A percentile compares a stretch with the other conserved stretches of the same genome.
phyloP scores from a whole-genome alignment of 148 eudicot genomes.

The Arctostaphylos glauca region DNA sequence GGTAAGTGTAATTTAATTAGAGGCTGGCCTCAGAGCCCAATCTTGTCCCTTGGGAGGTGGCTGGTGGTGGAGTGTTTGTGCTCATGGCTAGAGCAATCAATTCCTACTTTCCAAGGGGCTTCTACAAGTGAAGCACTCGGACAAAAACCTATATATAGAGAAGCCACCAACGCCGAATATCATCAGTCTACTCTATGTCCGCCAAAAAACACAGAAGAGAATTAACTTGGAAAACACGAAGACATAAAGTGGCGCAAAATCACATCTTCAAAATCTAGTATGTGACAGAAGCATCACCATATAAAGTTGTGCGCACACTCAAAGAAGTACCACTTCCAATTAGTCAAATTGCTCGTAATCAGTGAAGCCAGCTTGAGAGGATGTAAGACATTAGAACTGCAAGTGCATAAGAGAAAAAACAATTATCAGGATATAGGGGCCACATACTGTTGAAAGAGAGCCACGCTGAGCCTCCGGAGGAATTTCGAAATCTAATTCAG shows the following conservation, averaged over 20 bases:
- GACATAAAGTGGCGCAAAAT: not conserved
- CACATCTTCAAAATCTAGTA: no score
- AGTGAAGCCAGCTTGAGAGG: not conserved
- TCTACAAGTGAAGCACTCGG: not conserved
- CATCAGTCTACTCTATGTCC: not conserved
- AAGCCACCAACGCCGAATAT: not conserved
- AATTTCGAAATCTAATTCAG: constrained; percentile 95
- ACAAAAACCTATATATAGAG: not conserved
- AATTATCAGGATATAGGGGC: constrained; percentile 13
- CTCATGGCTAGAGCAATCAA: not conserved
- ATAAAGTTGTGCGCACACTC: not conserved
- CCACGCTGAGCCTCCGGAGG: constrained; percentile 98
- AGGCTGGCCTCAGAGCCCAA: not conserved
- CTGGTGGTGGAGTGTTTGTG: no score
- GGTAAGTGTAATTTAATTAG: not conserved
- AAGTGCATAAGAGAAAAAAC: not conserved
- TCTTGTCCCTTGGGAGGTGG: not conserved
- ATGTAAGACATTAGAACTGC: not conserved
- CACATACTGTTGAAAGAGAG: constrained; percentile 77
- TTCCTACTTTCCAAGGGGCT: not conserved
- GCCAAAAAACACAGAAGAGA: not conserved
- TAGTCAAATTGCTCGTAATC: not conserved
- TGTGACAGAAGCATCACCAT: not conserved
- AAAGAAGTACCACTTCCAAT: not conserved
- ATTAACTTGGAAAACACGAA: not conserved